Conservation (phyloP, 1,139 yeast species). For the Yamadazyma triangularis region DNA sequence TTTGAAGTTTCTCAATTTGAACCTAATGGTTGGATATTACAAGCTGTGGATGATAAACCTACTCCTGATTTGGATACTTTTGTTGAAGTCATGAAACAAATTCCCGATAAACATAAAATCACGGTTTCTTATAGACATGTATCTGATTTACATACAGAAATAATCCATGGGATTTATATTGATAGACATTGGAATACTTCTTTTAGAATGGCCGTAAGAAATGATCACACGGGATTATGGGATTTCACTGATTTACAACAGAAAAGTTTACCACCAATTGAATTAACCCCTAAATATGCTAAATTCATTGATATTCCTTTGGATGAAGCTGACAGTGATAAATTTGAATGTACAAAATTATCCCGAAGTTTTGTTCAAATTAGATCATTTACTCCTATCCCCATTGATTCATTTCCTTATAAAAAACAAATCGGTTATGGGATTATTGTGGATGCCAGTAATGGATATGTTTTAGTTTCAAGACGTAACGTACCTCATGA, state of each 20-base stretch:
- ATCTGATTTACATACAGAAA: slow-evolving; percentile 73
- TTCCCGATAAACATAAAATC: slow-evolving; percentile 75
- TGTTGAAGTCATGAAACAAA: slow-evolving; percentile 67
- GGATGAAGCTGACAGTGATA: slow-evolving; percentile 39
- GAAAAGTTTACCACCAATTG: slow-evolving; percentile 50
- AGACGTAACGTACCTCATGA: slow-evolving; percentile 82
- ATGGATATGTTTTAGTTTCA: slow-evolving; percentile 78
- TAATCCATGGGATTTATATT: slow-evolving; percentile 58
- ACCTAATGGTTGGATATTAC: slow-evolving; percentile 66
- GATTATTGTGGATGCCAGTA: slow-evolving; percentile 70
- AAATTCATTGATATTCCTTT: slow-evolving; percentile 68
- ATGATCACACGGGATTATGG: slow-evolving; percentile 85
- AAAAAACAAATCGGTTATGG: slow-evolving; percentile 68
- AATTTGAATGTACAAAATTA: slow-evolving; percentile 48
- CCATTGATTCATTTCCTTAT: slow-evolving; percentile 70
- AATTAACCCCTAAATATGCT: slow-evolving; percentile 52
- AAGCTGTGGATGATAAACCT: slow-evolving; percentile 69
- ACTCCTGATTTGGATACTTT: slow-evolving; percentile 72
- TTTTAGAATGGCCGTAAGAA: slow-evolving; percentile 69
- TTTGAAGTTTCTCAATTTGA: slow-evolving; percentile 62
- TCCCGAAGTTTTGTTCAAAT: slow-evolving; percentile 63
- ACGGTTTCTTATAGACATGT: slow-evolving; percentile 73
- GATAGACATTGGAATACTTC: slow-evolving; percentile 85
- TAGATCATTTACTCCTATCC: slow-evolving; percentile 58
- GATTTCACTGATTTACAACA: slow-evolving; percentile 70